A percentile compares a stretch with the other conserved stretches of the same genome.
These are phyloP conservation scores for Auxenochlorella pyrenoidosa DNA, from an alignment of 139 green algal genomes.

Conservation along the genomic window DNA sequence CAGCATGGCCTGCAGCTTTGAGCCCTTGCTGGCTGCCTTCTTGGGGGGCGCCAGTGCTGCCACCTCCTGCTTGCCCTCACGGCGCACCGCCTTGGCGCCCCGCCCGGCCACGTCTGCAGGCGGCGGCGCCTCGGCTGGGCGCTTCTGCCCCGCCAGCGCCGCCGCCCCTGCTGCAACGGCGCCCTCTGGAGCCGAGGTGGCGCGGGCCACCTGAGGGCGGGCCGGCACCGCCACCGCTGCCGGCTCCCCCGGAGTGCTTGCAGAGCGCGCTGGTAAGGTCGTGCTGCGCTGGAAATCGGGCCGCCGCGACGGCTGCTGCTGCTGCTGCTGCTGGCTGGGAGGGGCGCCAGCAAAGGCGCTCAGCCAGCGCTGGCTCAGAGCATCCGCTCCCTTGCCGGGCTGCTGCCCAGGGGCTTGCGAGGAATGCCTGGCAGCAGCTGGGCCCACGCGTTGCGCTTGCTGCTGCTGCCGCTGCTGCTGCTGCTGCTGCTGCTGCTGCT, in stretches of 20 bases:
- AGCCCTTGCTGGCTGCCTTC: background rate
- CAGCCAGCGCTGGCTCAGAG: background rate
- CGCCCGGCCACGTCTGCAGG: background rate
- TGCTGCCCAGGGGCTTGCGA: too few species aligned
- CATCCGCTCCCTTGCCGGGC: background rate
- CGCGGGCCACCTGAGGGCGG: background rate
- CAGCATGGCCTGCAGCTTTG: background rate
- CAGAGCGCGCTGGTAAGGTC: background rate
- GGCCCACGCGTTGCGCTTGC: background rate
- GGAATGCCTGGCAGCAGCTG: too few species aligned
- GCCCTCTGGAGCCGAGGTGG: background rate
- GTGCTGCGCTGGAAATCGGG: background rate
- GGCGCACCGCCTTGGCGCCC: background rate
- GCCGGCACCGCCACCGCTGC: background rate
- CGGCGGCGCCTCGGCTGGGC: background rate
- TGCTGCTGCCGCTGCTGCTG: background rate
- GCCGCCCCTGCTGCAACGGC: background rate
- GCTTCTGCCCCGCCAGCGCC: background rate
- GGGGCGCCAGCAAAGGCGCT: background rate
- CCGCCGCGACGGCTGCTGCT: background rate
- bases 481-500: slow-evolving; percentile 9
- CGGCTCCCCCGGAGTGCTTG: background rate
- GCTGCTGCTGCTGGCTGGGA: background rate
- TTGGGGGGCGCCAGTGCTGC: background rate
- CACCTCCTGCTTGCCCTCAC: background rate